Base-by-base conservation (phyloP, 2,329 filamentous ascomycete species). In the Iodosphaeria phyllophila region DNA sequence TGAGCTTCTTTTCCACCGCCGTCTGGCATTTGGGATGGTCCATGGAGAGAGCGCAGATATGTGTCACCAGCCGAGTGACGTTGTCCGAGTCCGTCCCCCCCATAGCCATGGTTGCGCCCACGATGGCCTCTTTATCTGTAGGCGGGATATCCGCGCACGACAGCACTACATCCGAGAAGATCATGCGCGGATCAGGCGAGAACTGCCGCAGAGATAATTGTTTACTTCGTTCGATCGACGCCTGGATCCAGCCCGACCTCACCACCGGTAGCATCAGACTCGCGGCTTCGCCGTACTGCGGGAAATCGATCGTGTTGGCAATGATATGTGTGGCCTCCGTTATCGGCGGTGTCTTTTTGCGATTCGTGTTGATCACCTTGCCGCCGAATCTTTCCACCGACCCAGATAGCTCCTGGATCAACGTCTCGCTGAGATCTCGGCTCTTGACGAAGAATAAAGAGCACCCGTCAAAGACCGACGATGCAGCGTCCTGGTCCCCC, bases 51-150 rank as follows among this genome's bases (percentile, higher is more conserved):
- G 86, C 79, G 31, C 92, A 86, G 27, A 98, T 66, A 48, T 98
- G 89, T 3, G 89, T 95, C 6, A 79, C 80, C 33, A 74, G 47
- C 29, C 69, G 76, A 4, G 72, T 74, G 22, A 92, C 53, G 26
- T 68, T 64, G 24, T 70, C 65, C 13, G 71, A 74, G 41, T 84
- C 79, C 38, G 79, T 66, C 10, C 89, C 89, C 13, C 89, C 89
- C 52, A 93, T 71, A 0, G 89, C 86, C 40, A 92, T 55, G 3
- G 86, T 79, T 1, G 82, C 86, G 8, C 84, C 89, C 19, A 79
- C 70, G 28, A 98, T 93, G 8, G 83, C 79, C 51, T 95, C 86
- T 44, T 83, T 79, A 48, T 98, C 89, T 18, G 71, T 76, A 18
- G 69, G 58, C 0, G 89, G 89, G 23, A 98, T 68, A 39, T 89